Percentiles rank a stretch among this genome's conserved stretches.
These are phyloP conservation scores for Starmerella khaoyaiensis DNA, from an alignment of 805 yeast genomes.

Conservation along the genomic window DNA sequence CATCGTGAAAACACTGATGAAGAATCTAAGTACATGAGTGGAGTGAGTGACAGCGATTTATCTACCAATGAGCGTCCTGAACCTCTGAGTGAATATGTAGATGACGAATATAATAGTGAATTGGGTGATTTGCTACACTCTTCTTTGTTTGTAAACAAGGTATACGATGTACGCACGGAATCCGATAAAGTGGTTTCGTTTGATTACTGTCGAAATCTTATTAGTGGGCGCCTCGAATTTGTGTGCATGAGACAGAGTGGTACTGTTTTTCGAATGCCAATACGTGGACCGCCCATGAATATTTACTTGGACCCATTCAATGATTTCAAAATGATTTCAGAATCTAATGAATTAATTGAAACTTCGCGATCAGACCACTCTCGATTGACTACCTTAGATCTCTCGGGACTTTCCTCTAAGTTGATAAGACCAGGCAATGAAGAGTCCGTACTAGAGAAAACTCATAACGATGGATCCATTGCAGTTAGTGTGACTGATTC, in stretches of 20 bases:
- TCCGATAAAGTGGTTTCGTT: constrained; percentile 73
- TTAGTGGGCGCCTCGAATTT: constrained; percentile 44
- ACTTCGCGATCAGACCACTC: neutral
- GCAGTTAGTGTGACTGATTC: too few relatives aligned
- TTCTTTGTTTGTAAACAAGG: constrained; percentile 59
- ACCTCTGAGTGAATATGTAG: neutral
- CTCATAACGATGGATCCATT: too few relatives aligned
- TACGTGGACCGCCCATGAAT: constrained; percentile 50
- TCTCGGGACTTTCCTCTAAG: too few relatives aligned
- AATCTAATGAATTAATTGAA: constrained; percentile 8
- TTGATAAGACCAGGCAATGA: too few relatives aligned
- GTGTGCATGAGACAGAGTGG: constrained; percentile 90
- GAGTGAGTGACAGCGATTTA: constrained; percentile 1
- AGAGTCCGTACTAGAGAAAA: too few relatives aligned
- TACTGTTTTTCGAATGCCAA: constrained; percentile 67
- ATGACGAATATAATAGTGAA: neutral
- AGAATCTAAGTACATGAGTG: neutral
- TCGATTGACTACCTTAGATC: neutral
- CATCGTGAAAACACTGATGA: constrained; percentile 19
- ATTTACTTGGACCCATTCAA: constrained; percentile 50
- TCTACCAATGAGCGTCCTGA: neutral
- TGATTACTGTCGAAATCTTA: constrained; percentile 56
- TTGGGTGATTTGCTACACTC: constrained; percentile 20
- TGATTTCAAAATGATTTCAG: constrained; percentile 18
- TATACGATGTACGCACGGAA: constrained; percentile 59